Evolutionary conservation across 164 flowering plant species (phyloP).

Genomic region (Saururus chinensis): DNA sequence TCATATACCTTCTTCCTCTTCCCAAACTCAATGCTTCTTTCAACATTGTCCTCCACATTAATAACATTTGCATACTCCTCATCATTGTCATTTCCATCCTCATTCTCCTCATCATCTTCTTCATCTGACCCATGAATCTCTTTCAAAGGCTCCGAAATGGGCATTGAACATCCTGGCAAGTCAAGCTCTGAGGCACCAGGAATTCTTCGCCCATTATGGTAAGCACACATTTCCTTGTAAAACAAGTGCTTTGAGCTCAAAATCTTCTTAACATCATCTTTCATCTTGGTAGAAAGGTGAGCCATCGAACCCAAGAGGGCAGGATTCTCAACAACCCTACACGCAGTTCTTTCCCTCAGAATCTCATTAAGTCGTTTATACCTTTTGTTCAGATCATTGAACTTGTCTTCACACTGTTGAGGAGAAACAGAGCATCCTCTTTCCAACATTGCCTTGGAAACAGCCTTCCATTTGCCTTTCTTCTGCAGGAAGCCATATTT

Average conservation of each 20-base stretch:
- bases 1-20: slow-evolving; percentile 9
- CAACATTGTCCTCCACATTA: slow-evolving; percentile 15
- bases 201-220: slow-evolving; percentile 45
- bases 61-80: slow-evolving; percentile 16
- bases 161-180: slow-evolving; percentile 24
- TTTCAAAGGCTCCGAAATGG: slow-evolving; percentile 15
- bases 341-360: slow-evolving; percentile 51
- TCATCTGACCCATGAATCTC: slow-evolving; percentile 22
- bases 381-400: slow-evolving; percentile 61
- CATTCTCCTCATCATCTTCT: slow-evolving; percentile 25
- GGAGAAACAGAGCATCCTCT: slow-evolving; percentile 56
- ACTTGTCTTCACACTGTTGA: slow-evolving; percentile 76
- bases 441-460: slow-evolving; percentile 45
- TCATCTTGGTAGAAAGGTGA: slow-evolving; percentile 38
- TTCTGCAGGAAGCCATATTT: slow-evolving; percentile 35
- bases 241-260: slow-evolving; percentile 63
- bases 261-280: slow-evolving; percentile 52
- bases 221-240: slow-evolving; percentile 62
- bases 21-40: slow-evolving; percentile 10
- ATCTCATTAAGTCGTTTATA: slow-evolving; percentile 57
- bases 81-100: slow-evolving; percentile 21
- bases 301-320: slow-evolving; percentile 45
- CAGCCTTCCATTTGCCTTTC: slow-evolving; percentile 65
- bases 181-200: slow-evolving; percentile 34
- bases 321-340: slow-evolving; percentile 59